phyloP scores from a whole-genome alignment of 1,284 basidiomycete species.

The Chiua sp. region DNA sequence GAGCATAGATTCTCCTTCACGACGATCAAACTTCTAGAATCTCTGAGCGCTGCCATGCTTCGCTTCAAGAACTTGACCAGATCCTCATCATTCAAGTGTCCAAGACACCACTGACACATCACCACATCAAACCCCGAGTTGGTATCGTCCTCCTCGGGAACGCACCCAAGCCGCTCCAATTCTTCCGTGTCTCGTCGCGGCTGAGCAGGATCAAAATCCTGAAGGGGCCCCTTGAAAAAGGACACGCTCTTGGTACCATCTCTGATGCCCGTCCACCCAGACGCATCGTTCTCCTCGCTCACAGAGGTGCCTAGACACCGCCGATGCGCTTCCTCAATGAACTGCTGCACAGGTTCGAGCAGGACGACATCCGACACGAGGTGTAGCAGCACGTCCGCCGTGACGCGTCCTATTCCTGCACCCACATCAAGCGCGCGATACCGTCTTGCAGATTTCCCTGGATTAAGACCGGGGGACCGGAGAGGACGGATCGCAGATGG shows the following conservation, averaged over 20 bases:
- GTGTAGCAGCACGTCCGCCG: slow-evolving; percentile 82
- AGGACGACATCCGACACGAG: slow-evolving; percentile 87
- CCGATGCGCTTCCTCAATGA: slow-evolving; percentile 73
- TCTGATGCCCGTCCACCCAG: slow-evolving; percentile 70
- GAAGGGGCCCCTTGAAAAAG: slow-evolving; percentile 79
- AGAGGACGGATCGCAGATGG: slow-evolving; percentile 58
- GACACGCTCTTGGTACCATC: slow-evolving; percentile 78
- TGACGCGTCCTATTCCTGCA: slow-evolving; percentile 92
- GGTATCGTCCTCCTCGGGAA: slow-evolving; percentile 50
- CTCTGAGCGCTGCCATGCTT: slow-evolving; percentile 60
- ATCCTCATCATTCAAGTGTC: slow-evolving; percentile 82
- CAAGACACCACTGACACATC: slow-evolving; percentile 97
- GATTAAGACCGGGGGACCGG: slow-evolving; percentile 3
- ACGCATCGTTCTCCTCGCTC: slow-evolving; percentile 22
- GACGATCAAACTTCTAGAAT: slow-evolving; percentile 65
- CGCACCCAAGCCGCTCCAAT: slow-evolving; percentile 64
- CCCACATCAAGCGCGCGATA: slow-evolving; percentile 88
- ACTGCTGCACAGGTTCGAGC: slow-evolving; percentile 83
- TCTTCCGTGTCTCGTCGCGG: slow-evolving; percentile 50
- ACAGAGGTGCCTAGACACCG: slow-evolving; percentile 42
- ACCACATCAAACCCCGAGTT: slow-evolving; percentile 74
- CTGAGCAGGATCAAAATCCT: slow-evolving; percentile 71
- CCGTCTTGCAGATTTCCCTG: slow-evolving; percentile 33
- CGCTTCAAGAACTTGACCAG: slow-evolving; percentile 78
- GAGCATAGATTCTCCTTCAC: slow-evolving; percentile 93